Evolutionary conservation across 2,329 filamentous ascomycete genomes (phyloP), one percentile per base, ranked within the genome.

Genomic region (Seiridium cupressi): DNA sequence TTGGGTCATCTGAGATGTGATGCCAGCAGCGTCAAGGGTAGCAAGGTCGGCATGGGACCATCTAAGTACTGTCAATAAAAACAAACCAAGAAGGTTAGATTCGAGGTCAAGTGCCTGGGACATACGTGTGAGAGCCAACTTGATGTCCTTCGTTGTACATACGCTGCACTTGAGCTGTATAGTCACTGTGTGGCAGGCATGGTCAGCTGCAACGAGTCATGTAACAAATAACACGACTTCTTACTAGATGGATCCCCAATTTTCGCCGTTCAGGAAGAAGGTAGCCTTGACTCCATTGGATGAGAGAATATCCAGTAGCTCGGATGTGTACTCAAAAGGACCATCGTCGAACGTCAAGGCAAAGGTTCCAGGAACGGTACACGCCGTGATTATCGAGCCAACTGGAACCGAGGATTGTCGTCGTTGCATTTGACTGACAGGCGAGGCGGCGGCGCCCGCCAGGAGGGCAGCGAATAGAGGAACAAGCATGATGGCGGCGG

Each of bases 1-100:
- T 64, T 77, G 77, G 36, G 74, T 65, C 66, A 83, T 76, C 62
- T 84, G 75, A 3, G 71, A 68, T 18, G 63, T 72, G 38, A 78
- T 75, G 55, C 75, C 72, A 1, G 63, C 62, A 3, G 69, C 65
- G 2, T 71, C 71, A 9, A 82, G 67, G 44, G 71, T 72, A 61
- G 73, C 74, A 34, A 83, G 68, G 64, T 81, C 74, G 46, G 78
- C 72, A 64, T 83, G 81, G 18, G 75, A 76, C 80, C 80, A 83
- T 26, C 18, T 26, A 26, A 26, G 18, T 26, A 26, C 18, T 26
- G 18, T 26, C 32, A 26, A 26, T 26, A 26, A 26, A 26, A 26
- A 26, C 18, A 26, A 26, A 26, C 18, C 18, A 26, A 26, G 18
- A 26, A 26, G 18, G 18, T 26, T 26, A 26, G 18, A 26, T 26